Evolutionary conservation across 495 filamentous ascomycete genomes (phyloP).

Genomic region (Aspergillus leporis): DNA sequence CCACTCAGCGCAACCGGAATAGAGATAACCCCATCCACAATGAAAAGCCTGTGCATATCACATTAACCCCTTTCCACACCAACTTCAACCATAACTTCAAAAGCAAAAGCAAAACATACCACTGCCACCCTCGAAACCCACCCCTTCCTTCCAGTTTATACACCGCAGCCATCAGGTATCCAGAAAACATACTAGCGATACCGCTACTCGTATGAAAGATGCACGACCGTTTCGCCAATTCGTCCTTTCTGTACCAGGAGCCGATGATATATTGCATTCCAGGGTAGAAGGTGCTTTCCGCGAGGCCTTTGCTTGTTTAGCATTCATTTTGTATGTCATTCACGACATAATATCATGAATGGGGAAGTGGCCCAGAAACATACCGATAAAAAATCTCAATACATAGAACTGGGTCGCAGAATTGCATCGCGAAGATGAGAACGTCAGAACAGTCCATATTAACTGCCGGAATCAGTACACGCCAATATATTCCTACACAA

Average conservation of each 20-base stretch:
- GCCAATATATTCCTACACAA: not conserved
- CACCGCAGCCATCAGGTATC: slow-evolving; percentile 58
- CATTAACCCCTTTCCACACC: no score
- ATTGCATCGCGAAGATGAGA: slow-evolving; percentile 47
- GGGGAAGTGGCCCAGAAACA: slow-evolving; percentile 5
- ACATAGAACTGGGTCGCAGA: slow-evolving; percentile 53
- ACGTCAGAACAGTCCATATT: slow-evolving; percentile 55
- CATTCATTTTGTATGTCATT: not conserved
- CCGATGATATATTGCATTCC: slow-evolving; percentile 50
- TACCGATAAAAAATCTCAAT: slow-evolving; percentile 59
- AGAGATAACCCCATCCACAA: slow-evolving; percentile 49
- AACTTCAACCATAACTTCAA: not conserved
- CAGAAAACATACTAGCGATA: slow-evolving; percentile 58
- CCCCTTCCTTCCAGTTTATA: slow-evolving; percentile 48
- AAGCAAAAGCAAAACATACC: slow-evolving; percentile 19
- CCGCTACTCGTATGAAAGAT: slow-evolving; percentile 60
- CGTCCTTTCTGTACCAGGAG: slow-evolving; percentile 54
- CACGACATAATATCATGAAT: slow-evolving; percentile 18
- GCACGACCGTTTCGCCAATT: slow-evolving; percentile 59
- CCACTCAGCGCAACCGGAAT: slow-evolving; percentile 52
- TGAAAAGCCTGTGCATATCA: slow-evolving; percentile 42
- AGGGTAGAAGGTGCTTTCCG: slow-evolving; percentile 48
- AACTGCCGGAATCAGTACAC: slow-evolving; percentile 37
- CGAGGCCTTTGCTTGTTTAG: slow-evolving; percentile 28
- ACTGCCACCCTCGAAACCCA: slow-evolving; percentile 53